Conservation (phyloP, 495 filamentous ascomycete genomes). For the Tetracladium setigerum region DNA sequence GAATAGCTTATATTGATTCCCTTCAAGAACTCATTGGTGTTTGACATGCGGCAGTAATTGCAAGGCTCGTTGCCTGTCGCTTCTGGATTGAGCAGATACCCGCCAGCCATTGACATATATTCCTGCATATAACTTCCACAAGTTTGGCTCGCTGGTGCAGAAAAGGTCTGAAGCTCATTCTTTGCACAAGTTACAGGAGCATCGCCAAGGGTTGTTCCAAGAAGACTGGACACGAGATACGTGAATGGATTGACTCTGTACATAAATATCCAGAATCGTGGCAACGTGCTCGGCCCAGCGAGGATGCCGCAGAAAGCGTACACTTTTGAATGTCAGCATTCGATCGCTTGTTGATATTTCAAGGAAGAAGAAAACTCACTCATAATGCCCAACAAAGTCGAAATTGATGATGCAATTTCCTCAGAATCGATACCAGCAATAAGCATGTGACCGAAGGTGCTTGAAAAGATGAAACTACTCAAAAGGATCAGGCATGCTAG, state of each 20-base stretch:
- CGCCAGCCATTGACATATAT: constrained; percentile 38
- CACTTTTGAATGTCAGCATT: too few relatives aligned
- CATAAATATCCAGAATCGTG: constrained; percentile 79
- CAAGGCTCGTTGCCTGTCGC: constrained; percentile 50
- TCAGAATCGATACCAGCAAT: constrained; percentile 39
- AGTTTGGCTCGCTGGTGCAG: constrained; percentile 38
- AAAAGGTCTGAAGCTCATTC: constrained; percentile 49
- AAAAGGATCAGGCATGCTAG: neutral
- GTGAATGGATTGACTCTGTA: constrained; percentile 67
- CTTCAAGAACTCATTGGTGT: constrained; percentile 56
- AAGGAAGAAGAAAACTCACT: too few relatives aligned
- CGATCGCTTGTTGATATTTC: too few relatives aligned
- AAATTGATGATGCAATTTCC: constrained; percentile 41
- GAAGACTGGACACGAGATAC: constrained; percentile 44
- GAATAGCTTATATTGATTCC: constrained; percentile 37
- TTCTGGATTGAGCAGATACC: constrained; percentile 42
- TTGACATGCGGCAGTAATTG: constrained; percentile 46
- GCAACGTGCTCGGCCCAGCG: constrained; percentile 47
- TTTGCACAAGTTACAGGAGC: constrained; percentile 43
- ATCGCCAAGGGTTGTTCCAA: constrained; percentile 35
- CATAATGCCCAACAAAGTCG: constrained; percentile 48
- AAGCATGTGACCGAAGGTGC: constrained; percentile 52
- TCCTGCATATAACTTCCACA: constrained; percentile 46
- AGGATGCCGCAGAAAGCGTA: constrained; percentile 41
- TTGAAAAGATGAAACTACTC: constrained; percentile 55